These are phyloP conservation scores for Xylariomycetidae sp. DNA, from an alignment of 2,329 filamentous ascomycete genomes.

Conservation along the genomic window DNA sequence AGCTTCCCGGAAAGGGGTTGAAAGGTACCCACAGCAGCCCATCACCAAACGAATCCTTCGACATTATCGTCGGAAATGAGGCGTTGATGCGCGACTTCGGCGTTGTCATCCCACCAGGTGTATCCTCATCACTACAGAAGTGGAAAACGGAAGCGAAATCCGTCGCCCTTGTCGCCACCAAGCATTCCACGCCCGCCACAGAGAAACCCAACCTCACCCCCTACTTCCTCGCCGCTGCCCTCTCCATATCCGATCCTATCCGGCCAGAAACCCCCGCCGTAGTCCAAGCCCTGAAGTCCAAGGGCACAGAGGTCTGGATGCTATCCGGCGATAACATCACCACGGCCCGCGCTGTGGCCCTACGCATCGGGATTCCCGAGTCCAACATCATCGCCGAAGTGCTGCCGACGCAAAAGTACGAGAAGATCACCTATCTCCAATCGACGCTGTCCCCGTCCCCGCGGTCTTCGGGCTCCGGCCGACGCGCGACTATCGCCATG, in stretches of 20 bases:
- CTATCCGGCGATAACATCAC: constrained; percentile 84
- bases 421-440: constrained; percentile 63
- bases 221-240: constrained; percentile 57
- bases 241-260: constrained; percentile 78
- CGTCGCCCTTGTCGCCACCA: constrained; percentile 53
- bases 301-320: constrained; percentile 79
- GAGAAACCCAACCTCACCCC: constrained; percentile 6
- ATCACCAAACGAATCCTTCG: constrained; percentile 30
- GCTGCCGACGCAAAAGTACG: constrained; percentile 76
- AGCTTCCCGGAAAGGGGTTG: constrained; percentile 69
- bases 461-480: constrained; percentile 10
- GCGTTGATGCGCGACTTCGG: constrained; percentile 53
- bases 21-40: constrained; percentile 45
- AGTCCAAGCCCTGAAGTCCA: constrained; percentile 58
- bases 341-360: constrained; percentile 78
- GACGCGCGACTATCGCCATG: constrained; percentile 65
- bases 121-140: constrained; percentile 35
- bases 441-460: constrained; percentile 36
- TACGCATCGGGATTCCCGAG: constrained; percentile 66
- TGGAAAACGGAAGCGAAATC: constrained; percentile 65
- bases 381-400: constrained; percentile 82
- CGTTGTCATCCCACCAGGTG: constrained; percentile 33
- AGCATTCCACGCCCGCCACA: constrained; percentile 9
- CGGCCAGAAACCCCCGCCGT: constrained; percentile 66
- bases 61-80: constrained; percentile 69